Base-by-base conservation (phyloP, 2,329 filamentous ascomycete species). In the Hymenoscyphus scutula region DNA sequence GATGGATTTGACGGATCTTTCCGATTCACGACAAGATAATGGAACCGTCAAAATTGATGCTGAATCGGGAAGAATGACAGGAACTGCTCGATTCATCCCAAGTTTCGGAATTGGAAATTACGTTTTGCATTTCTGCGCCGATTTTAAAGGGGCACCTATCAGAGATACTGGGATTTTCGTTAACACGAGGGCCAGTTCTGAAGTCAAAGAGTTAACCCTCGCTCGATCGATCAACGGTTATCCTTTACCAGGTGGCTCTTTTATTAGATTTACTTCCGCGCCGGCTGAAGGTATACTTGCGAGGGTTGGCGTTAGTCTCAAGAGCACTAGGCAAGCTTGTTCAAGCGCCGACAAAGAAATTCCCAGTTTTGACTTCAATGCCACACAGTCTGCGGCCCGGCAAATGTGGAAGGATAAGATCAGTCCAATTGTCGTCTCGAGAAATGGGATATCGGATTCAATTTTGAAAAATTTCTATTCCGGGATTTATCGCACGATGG, bases 241-340 rank as follows among this genome's bases (percentile, higher is more conserved):
- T 41, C 80, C 80, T 2, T 74, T 86, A 4, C 83, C 84, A 0
- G 84, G 80, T 0, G 87, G 88, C 3, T 85, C 82, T 0, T 90
- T 86, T 74, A 79, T 84, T 34, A 79, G 84, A 41, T 89, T 91
- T 69, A 74, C 81, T 17, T 76, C 80, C 2, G 75, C 78, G 0
- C 58, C 34, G 13, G 70, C 53, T 10, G 73, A 80, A 51, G 76
- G 77, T 1, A 81, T 92, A 13, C 74, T 82, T 10, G 88, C 82
- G 6, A 81, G 89, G 38, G 85, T 89, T 10, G 89, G 88, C 0
- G 77, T 89, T 10, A 91, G 88, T 70, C 88, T 90, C 73, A 85
- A 91, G 69, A 89, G 84, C 71, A 76, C 78, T 1, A 78, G 82
- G 0, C 82, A 87, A 72, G 89, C 89, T 0, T 92, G 89, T 69